Evolutionary conservation across 2,329 filamentous ascomycete species (phyloP).

Genomic region (Magnaporthiopsis rhizophila): DNA sequence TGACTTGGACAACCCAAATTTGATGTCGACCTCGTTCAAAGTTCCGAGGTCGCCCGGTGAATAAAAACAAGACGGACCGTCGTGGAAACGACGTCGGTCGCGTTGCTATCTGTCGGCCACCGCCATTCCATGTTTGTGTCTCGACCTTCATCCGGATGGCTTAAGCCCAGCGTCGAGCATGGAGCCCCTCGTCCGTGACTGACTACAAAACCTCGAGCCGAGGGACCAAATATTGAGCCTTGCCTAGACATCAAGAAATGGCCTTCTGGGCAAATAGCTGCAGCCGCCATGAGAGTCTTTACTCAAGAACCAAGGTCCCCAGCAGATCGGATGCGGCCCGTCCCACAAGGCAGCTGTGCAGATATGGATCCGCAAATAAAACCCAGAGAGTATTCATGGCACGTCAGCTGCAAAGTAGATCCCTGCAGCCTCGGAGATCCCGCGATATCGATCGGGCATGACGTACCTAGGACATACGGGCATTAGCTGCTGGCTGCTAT

Average conservation of each 20-base stretch:
- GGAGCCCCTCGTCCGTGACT: background rate
- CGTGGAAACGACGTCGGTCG: background rate
- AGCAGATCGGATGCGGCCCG: background rate
- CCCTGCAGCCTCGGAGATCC: background rate
- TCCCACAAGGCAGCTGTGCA: background rate
- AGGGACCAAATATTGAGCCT: too few relatives aligned
- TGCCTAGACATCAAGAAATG: background rate
- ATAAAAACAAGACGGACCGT: background rate
- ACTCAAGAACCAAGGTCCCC: background rate
- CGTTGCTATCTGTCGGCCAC: background rate
- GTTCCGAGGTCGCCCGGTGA: too few relatives aligned
- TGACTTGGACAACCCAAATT: background rate
- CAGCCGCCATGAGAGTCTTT: background rate
- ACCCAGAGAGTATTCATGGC: background rate
- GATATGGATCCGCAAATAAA: background rate
- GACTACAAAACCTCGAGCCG: too few relatives aligned
- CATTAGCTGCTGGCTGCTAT: too few relatives aligned
- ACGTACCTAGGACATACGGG: too few relatives aligned
- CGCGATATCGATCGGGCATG: too few relatives aligned
- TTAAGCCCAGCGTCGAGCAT: background rate
- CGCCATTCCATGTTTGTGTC: background rate
- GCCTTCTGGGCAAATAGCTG: too few relatives aligned
- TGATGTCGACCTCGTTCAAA: background rate
- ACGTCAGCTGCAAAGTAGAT: background rate
- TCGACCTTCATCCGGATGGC: background rate